A percentile compares a stretch with the other conserved stretches of the same genome.
phyloP scores from a whole-genome alignment of 805 yeast species.

The Kazachstania psychrophila region DNA sequence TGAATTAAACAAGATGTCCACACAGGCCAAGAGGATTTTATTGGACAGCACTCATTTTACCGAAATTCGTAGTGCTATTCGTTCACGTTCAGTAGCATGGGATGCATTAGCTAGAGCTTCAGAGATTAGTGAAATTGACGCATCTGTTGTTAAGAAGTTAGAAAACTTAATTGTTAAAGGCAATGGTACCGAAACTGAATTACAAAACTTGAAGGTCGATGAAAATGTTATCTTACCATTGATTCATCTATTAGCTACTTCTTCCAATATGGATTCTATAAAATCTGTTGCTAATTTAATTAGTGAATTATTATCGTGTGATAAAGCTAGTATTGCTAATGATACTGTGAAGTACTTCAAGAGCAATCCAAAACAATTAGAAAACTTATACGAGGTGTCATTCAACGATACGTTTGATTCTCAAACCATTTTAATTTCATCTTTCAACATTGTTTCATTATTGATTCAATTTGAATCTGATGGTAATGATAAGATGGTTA shows the following conservation, averaged over 20 bases:
- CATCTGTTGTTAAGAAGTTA: constrained; percentile 34
- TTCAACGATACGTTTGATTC: constrained; percentile 19
- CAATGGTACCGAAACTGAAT: constrained; percentile 29
- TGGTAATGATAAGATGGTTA: constrained; percentile 11
- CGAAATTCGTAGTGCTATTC: constrained; percentile 56
- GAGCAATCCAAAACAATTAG: constrained; percentile 15
- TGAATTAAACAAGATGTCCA: background rate
- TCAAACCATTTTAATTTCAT: constrained; percentile 25
- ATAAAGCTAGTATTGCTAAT: constrained; percentile 9
- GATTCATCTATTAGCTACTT: constrained; percentile 22
- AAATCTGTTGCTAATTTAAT: constrained; percentile 26
- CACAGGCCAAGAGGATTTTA: constrained; percentile 15
- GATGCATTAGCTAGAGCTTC: constrained; percentile 76
- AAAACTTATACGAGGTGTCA: constrained; percentile 19
- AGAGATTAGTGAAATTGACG: constrained; percentile 58
- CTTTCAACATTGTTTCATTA: constrained; percentile 27
- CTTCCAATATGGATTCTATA: constrained; percentile 17
- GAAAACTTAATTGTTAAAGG: constrained; percentile 22
- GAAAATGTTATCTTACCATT: constrained; percentile 14
- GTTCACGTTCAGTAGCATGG: constrained; percentile 85
- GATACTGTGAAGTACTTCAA: constrained; percentile 18
- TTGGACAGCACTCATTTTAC: constrained; percentile 60
- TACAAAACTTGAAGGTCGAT: constrained; percentile 17
- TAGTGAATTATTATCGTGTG: constrained; percentile 24
- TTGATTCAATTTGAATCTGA: constrained; percentile 21